Base-by-base conservation (phyloP, 768 basidiomycete species). In the Trametes villosa region DNA sequence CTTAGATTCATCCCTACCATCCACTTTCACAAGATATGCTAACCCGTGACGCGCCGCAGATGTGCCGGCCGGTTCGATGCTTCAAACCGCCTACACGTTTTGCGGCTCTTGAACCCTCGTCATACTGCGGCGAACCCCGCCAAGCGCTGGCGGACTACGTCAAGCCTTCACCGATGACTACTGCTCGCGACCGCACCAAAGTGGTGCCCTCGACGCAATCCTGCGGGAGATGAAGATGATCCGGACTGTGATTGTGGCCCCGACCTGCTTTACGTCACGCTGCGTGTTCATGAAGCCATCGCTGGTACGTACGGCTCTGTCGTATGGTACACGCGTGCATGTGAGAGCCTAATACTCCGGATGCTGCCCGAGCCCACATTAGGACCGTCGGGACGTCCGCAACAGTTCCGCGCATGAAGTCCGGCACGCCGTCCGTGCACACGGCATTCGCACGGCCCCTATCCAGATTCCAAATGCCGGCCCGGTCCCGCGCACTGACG, bases 201-300 rank as follows among this genome's bases (percentile, higher is more conserved):
- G 18, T 34, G 8, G 50, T 38, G 50, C 22, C 33, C 22, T 51
- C 33, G 11, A 36, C 27, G 27, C 34, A 49, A 40, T 24, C n/a
- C 24, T 38, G 36, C 45, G 45, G 13, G 17, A 31, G 56, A 46
- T 49, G 47, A 20, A 9, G 27, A 57, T 57, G 56, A 49, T 57
- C 47, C 56, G 47, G 38, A 42, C 33, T 30, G 47, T 49, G 47
- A 40, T 57, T 41, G 38, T 33, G 47, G 30, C 17, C 22, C 5
- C 22, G 12, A 18, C 26, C 11, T n/a, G 47, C 38, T 59, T 59
- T 51, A 59, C 57, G 57, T 59, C 57, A 59, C 57, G 24, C 29
- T 52, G 38, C 33, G 42, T 27, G 9, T 20, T 46, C 42, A 38
- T 52, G 31, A 36, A 38, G 8, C 44, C 33, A 38, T 17, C 42